A percentile compares a stretch with the other conserved stretches of the same genome.
Conservation (phyloP, 306 rosid genomes). For the Quercus robur region DNA sequence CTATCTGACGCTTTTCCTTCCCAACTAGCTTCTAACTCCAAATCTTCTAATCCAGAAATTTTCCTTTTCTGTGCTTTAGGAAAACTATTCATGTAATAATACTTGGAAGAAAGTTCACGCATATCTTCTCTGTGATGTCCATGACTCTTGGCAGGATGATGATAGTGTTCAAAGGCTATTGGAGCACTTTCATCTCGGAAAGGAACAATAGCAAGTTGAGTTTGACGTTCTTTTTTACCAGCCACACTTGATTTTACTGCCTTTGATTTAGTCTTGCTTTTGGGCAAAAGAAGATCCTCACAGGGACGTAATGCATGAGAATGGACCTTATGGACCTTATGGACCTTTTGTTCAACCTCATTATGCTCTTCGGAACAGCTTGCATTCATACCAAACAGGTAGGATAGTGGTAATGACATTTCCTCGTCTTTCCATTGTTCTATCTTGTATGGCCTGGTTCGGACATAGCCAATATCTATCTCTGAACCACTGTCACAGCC, state of each 20-base stretch:
- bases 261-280: conserved; percentile 19
- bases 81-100: conserved; percentile 28
- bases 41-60: conserved; percentile 36
- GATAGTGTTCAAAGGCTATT: conserved; percentile 29
- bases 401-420: conserved; percentile 52
- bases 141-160: conserved; percentile 16
- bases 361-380: conserved; percentile 12
- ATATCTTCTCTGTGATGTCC: conserved; percentile 28
- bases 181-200: conserved; percentile 32
- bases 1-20: conserved; percentile 35
- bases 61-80: conserved; percentile 38
- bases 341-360: conserved; percentile 13
- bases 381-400: conserved; percentile 33
- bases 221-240: conserved; percentile 21
- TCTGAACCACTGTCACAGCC: conserved; percentile 51
- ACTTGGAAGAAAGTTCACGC: conserved; percentile 26
- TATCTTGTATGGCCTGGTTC: conserved; percentile 49
- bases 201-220: conserved; percentile 57
- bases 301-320: conserved; percentile 1
- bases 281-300: conserved; percentile 27
- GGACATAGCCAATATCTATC: conserved; percentile 54
- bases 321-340: conserved; percentile 8
- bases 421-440: conserved; percentile 52
- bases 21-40: conserved; percentile 51
- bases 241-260: conserved; percentile 26